A percentile compares a stretch with the other conserved stretches of the same genome.
phyloP scores from a whole-genome alignment of 2,329 filamentous ascomycete species.

The Lasiodiplodia sp. region DNA sequence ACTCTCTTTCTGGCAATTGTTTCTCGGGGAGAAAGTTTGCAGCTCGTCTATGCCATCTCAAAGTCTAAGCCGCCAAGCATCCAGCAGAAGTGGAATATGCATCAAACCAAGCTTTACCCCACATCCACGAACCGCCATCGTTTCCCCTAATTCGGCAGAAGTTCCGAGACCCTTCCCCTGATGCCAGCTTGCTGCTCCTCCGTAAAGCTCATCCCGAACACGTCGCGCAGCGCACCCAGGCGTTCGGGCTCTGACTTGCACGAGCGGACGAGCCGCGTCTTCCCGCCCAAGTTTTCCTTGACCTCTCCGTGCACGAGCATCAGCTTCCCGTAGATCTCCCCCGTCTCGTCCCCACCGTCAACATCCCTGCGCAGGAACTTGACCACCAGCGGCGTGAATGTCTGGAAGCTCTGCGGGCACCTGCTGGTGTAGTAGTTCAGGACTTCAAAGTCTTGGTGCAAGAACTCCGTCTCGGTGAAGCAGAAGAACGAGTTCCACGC shows the following conservation, averaged over 20 bases:
- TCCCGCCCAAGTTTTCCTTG: conserved; percentile 52
- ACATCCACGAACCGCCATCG: not conserved
- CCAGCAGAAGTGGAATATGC: not conserved
- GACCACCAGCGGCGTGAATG: conserved; percentile 44
- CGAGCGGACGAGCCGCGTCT: conserved; percentile 47
- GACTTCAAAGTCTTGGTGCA: conserved; percentile 49
- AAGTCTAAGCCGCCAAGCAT: too few relatives aligned
- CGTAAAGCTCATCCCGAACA: conserved; percentile 50
- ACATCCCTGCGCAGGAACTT: conserved; percentile 45
- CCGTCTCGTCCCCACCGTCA: conserved; percentile 41
- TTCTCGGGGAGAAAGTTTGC: too few relatives aligned
- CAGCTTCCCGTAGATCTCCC: conserved; percentile 45
- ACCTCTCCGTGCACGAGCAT: conserved; percentile 53
- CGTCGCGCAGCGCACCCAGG: conserved; percentile 47
- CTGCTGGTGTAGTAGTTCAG: conserved; percentile 48
- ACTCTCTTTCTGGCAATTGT: too few relatives aligned
- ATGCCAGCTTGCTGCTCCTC: conserved; percentile 47
- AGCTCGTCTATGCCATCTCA: not conserved
- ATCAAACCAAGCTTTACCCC: not conserved
- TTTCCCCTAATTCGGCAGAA: conserved; percentile 29
- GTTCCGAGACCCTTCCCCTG: conserved; percentile 37
- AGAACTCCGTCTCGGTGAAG: conserved; percentile 51
- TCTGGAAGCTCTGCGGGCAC: conserved; percentile 44
- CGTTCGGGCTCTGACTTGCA: conserved; percentile 50
- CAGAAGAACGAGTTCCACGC: conserved; percentile 54